Percentiles rank a stretch among this genome's conserved stretches.
phyloP scores from a whole-genome alignment of 768 basidiomycete species.

The Leucocoprinus birnbaumii region DNA sequence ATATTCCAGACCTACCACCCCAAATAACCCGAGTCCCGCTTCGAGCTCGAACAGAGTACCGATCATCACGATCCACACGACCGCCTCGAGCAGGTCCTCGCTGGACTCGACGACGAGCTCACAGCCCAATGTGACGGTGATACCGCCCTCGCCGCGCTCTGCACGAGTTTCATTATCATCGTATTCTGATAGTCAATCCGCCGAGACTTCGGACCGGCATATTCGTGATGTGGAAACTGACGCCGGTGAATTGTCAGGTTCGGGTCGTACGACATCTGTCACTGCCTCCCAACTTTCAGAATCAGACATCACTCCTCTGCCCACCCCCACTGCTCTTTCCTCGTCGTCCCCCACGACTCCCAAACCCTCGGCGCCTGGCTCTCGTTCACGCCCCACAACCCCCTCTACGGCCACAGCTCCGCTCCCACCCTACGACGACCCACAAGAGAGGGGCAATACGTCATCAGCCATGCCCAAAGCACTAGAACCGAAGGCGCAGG shows the following conservation, averaged over 20 bases:
- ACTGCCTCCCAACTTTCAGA: neutral
- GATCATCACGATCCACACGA: constrained; percentile 5
- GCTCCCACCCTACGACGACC: neutral
- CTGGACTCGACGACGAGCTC: constrained; percentile 1
- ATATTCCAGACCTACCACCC: neutral
- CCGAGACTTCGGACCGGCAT: constrained; percentile 9
- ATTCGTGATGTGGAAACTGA: constrained; percentile 8
- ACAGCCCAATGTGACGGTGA: constrained; percentile 6
- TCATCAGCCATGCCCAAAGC: constrained; percentile 9
- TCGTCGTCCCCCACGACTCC: neutral
- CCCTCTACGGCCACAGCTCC: neutral
- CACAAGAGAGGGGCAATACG: constrained; percentile 3
- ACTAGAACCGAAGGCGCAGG: neutral
- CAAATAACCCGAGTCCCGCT: neutral
- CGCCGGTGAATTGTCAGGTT: constrained; percentile 8
- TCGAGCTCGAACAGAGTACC: neutral
- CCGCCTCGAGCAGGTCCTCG: constrained; percentile 1
- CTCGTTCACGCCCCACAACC: neutral
- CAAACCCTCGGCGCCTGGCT: neutral
- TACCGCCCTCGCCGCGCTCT: constrained; percentile 9
- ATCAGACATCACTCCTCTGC: neutral
- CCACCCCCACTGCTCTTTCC: neutral
- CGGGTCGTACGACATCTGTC: constrained; percentile 12
- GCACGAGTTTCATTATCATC: neutral
- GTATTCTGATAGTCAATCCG: neutral